phyloP scores from a whole-genome alignment of 176 grass and related monocot species.

The Pharus latifolius region DNA sequence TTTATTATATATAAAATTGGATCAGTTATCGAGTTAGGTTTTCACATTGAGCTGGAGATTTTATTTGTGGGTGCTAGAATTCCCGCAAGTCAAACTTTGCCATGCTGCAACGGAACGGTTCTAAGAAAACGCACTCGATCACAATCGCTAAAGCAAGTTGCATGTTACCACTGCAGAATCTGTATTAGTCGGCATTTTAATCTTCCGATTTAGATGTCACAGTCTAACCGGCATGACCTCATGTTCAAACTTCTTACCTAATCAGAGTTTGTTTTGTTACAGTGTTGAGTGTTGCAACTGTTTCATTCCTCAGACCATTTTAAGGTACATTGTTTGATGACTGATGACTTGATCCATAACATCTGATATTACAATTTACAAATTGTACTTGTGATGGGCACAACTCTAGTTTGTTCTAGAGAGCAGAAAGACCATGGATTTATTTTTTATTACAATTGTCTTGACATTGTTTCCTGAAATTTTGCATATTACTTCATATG shows the following conservation, averaged over 20 bases:
- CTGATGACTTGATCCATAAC: neutral
- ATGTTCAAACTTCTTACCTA: neutral
- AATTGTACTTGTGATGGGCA: neutral
- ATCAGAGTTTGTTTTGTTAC: neutral
- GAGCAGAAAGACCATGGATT: neutral
- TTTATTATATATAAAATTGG: too few species aligned
- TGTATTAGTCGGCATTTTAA: neutral
- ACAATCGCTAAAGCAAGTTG: conserved; percentile 4
- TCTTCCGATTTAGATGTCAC: conserved; percentile 13
- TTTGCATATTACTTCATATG: neutral
- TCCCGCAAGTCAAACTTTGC: too few species aligned
- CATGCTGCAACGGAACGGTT: too few species aligned
- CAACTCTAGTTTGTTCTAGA: conserved; percentile 7
- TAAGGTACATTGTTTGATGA: neutral
- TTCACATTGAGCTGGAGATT: too few species aligned
- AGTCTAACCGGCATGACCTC: neutral
- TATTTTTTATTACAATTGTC: neutral
- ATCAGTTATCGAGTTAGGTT: too few species aligned
- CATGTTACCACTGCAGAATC: conserved; percentile 7
- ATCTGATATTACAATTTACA: neutral
- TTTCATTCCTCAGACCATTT: neutral
- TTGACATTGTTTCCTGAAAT: conserved; percentile 12
- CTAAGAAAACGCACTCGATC: conserved; percentile 21
- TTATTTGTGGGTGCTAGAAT: too few species aligned
- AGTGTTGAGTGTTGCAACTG: neutral